Percentiles rank a stretch among this genome's conserved stretches.
Conservation (phyloP, 2,329 filamentous ascomycete species). For the Microascus cirrosus region DNA sequence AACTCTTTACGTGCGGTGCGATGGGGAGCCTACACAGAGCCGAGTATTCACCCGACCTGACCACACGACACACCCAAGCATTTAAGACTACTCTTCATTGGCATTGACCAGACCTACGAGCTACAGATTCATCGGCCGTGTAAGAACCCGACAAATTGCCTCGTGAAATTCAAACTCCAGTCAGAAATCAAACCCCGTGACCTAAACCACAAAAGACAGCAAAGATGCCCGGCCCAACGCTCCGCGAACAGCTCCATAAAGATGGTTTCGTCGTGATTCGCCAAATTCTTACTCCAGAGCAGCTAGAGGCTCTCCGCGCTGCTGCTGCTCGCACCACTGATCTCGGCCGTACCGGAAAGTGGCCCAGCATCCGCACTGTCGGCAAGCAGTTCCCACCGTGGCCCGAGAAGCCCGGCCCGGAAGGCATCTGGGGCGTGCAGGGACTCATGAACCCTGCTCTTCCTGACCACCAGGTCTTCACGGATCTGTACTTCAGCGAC, state of each 20-base stretch:
- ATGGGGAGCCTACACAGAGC: neutral
- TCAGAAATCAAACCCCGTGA: neutral
- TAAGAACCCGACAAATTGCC: neutral
- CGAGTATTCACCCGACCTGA: no score
- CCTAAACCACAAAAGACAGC: neutral
- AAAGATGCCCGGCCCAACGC: neutral
- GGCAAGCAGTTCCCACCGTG: slow-evolving; percentile 89
- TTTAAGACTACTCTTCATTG: no score
- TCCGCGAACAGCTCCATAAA: slow-evolving; percentile 40
- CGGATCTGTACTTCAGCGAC: slow-evolving; percentile 59
- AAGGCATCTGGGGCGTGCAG: slow-evolving; percentile 84
- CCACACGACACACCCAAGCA: no score
- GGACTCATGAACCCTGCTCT: slow-evolving; percentile 69
- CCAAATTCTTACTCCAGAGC: slow-evolving; percentile 43
- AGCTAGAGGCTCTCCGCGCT: slow-evolving; percentile 47
- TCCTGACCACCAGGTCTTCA: slow-evolving; percentile 49
- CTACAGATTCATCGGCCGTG: no score
- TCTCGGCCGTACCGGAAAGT: slow-evolving; percentile 55
- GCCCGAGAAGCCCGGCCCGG: slow-evolving; percentile 36
- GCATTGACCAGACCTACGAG: no score
- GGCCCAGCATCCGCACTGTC: slow-evolving; percentile 74
- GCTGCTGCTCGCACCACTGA: slow-evolving; percentile 45
- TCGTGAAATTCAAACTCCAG: neutral
- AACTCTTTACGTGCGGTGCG: neutral
- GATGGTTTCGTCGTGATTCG: slow-evolving; percentile 71